Evolutionary conservation across 805 yeast genomes (phyloP).

Genomic region (Wickerhamiella shivajii): DNA sequence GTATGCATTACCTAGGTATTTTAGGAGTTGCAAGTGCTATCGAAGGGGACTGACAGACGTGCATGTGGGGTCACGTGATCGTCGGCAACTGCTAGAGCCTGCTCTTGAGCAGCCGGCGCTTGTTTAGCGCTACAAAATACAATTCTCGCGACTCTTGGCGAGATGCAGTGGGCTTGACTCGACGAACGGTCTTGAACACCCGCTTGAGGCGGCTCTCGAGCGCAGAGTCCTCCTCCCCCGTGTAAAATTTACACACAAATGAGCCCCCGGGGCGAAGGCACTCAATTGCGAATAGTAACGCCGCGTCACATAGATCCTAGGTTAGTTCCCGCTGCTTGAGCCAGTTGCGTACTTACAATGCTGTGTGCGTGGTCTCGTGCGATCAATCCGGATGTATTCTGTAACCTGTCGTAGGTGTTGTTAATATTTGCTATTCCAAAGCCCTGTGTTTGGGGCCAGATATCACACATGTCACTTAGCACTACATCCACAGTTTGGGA

Average conservation of each 20-base stretch:
- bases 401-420: slow-evolving; percentile 79
- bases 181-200: slow-evolving; percentile 47
- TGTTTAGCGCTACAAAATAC: slow-evolving; percentile 57
- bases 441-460: slow-evolving; percentile 33
- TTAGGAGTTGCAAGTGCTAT: no score
- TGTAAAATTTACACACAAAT: slow-evolving; percentile 69
- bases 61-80: not conserved
- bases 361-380: slow-evolving; percentile 72
- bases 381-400: slow-evolving; percentile 73
- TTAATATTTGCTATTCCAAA: slow-evolving; percentile 54
- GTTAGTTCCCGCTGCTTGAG: not conserved
- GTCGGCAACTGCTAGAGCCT: not conserved
- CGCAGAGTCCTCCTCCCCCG: slow-evolving; percentile 62
- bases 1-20: no score
- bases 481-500: slow-evolving; percentile 44
- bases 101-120: slow-evolving; percentile 14
- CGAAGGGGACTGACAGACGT: no score
- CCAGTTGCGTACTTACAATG: slow-evolving; percentile 34
- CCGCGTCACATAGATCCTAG: slow-evolving; percentile 80
- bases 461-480: slow-evolving; percentile 74
- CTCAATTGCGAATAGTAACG: slow-evolving; percentile 58
- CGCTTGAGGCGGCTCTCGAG: slow-evolving; percentile 44
- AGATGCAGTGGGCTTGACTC: slow-evolving; percentile 72
- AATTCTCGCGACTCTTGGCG: slow-evolving; percentile 68
- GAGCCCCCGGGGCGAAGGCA: slow-evolving; percentile 56